A percentile compares a stretch with the other conserved stretches of the same genome.
These are phyloP conservation scores for Mycena amicta DNA, from an alignment of 768 basidiomycete species.

Conservation along the genomic window DNA sequence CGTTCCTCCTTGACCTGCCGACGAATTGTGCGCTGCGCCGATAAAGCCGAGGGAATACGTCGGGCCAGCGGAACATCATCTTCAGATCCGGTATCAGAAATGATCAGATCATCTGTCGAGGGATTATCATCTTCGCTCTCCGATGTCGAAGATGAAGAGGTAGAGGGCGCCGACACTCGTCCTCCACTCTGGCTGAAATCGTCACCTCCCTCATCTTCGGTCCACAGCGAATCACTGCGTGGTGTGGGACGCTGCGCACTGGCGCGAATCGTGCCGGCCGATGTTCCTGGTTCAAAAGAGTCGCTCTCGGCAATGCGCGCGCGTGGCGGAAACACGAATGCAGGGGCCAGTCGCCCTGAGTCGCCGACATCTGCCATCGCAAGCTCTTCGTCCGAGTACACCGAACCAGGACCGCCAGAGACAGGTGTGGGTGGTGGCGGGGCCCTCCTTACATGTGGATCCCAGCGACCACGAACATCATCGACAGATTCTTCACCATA, in stretches of 20 bases:
- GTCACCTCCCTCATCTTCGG: background rate
- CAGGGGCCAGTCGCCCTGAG: background rate
- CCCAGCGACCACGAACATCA: background rate
- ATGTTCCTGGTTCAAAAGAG: conserved; percentile 46
- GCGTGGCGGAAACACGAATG: conserved; percentile 12
- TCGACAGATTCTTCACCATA: conserved; percentile 1
- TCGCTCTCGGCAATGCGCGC: conserved; percentile 21
- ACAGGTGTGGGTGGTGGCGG: background rate
- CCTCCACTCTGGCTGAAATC: background rate
- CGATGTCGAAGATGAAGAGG: conserved; percentile 35
- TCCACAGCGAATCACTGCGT: background rate
- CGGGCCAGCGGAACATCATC: conserved; percentile 87
- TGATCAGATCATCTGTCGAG: too few species aligned
- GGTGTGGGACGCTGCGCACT: conserved; percentile 14
- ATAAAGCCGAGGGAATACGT: conserved; percentile 79
- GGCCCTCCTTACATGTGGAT: background rate
- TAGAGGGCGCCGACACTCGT: conserved; percentile 38
- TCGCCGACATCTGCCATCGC: background rate
- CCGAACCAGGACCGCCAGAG: too few species aligned
- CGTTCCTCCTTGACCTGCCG: conserved; percentile 66
- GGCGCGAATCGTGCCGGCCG: conserved; percentile 46
- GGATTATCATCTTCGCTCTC: conserved; percentile 43
- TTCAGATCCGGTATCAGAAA: conserved; percentile 42
- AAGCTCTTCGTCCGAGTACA: conserved; percentile 22
- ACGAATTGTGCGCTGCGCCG: conserved; percentile 80